These are phyloP conservation scores for Nakazawaea ishiwadae DNA, from an alignment of 805 yeast genomes.

Conservation along the genomic window DNA sequence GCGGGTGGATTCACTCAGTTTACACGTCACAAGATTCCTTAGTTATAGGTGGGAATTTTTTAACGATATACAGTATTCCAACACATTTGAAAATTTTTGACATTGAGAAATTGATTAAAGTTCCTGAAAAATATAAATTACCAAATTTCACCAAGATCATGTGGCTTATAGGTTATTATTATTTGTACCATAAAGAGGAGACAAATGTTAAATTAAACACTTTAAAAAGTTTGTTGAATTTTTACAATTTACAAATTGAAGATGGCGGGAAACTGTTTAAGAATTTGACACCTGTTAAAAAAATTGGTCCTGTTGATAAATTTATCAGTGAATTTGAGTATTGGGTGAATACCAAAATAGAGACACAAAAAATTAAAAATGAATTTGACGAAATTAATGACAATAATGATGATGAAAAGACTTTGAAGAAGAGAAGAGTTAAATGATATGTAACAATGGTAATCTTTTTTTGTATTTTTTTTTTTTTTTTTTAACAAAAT, in stretches of 20 bases:
- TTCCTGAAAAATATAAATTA: conserved; percentile 70
- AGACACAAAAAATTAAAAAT: not conserved
- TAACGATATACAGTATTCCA: conserved; percentile 58
- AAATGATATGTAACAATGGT: conserved; percentile 2
- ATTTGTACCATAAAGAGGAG: conserved; percentile 12
- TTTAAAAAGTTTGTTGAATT: conserved; percentile 17
- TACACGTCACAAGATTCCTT: conserved; percentile 76
- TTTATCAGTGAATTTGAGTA: conserved; percentile 19
- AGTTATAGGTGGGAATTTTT: conserved; percentile 84
- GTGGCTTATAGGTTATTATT: conserved; percentile 60
- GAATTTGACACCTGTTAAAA: conserved; percentile 17
- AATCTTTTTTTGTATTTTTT: not conserved
- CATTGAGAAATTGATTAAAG: conserved; percentile 65
- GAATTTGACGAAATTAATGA: not conserved
- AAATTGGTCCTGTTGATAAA: conserved; percentile 21
- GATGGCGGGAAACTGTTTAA: conserved; percentile 11
- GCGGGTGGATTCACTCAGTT: conserved; percentile 93
- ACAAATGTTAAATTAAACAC: conserved; percentile 18
- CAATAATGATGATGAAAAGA: not conserved
- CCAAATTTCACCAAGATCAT: conserved; percentile 70
- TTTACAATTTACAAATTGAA: conserved; percentile 20
- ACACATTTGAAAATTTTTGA: conserved; percentile 59
- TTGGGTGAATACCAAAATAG: conserved; percentile 15
- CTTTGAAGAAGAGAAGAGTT: conserved; percentile 3
- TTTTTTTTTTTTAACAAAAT: too few species aligned